Evolutionary conservation across 2,329 filamentous ascomycete genomes (phyloP).

Genomic region (Elsinoe arachidis): DNA sequence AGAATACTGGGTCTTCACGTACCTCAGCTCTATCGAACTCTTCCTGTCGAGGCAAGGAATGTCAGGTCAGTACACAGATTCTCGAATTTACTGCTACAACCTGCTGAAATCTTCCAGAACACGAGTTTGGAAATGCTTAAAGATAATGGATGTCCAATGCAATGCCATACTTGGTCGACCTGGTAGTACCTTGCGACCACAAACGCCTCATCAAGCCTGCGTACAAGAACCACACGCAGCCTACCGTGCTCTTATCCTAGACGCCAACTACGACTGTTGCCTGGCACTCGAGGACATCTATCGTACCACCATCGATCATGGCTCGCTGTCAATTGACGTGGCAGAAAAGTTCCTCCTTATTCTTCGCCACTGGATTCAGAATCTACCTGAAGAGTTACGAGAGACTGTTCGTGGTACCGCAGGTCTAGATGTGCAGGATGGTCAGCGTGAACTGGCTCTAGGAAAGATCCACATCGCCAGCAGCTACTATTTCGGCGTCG

Average conservation of each 20-base stretch:
- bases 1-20: constrained; percentile 49
- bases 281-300: not conserved
- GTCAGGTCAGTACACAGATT: not conserved
- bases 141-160: constrained; percentile 40
- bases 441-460: not conserved
- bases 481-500: constrained; percentile 51
- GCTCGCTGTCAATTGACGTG: not conserved
- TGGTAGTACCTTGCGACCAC: constrained; percentile 22
- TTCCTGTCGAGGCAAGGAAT: constrained; percentile 16
- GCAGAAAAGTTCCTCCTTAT: not conserved
- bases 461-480: constrained; percentile 45
- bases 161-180: constrained; percentile 43
- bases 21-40: constrained; percentile 1
- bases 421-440: not conserved
- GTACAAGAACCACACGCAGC: not conserved
- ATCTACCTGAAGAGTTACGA: not conserved
- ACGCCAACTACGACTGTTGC: not conserved
- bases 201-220: not conserved
- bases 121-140: constrained; percentile 37
- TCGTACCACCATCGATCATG: not conserved
- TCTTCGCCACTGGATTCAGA: not conserved
- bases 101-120: constrained; percentile 29
- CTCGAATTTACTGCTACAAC: not conserved
- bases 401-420: not conserved
- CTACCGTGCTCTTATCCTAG: not conserved